phyloP scores from a whole-genome alignment of 352 stramenopile species.

The Phytophthora sojae region DNA sequence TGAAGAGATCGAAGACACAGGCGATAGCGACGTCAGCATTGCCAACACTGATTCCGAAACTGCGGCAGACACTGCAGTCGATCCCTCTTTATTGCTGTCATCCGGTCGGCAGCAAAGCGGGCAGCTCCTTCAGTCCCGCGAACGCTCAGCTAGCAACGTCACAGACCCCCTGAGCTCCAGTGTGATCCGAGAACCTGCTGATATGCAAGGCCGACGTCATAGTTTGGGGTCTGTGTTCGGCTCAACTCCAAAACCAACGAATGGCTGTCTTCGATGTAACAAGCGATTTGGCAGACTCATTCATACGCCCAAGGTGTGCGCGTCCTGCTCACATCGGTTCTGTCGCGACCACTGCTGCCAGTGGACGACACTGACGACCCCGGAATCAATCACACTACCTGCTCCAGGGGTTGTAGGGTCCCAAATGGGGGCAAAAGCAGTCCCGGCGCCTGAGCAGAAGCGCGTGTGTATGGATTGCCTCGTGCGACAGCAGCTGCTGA shows the following conservation, averaged over 20 bases:
- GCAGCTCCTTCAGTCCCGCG: conserved; percentile 6
- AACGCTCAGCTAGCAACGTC: conserved; percentile 27
- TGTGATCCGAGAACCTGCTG: conserved; percentile 12
- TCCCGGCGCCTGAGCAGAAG: conserved; percentile 10
- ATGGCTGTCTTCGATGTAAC: conserved; percentile 50
- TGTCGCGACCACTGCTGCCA: conserved; percentile 58
- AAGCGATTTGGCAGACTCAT: conserved; percentile 57
- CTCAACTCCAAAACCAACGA: conserved; percentile 10
- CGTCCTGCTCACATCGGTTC: conserved; percentile 57
- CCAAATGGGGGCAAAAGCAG: conserved; percentile 11
- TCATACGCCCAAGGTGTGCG: conserved; percentile 55
- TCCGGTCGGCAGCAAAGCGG: conserved; percentile 5
- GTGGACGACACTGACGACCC: conserved; percentile 25
- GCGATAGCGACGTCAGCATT: conserved; percentile 25
- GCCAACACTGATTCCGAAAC: conserved; percentile 26
- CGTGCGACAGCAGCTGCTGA: conserved; percentile 60
- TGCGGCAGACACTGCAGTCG: conserved; percentile 27
- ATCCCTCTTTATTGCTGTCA: conserved; percentile 20
- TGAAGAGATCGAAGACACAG: conserved; percentile 36
- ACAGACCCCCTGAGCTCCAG: conserved; percentile 30
- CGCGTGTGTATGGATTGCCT: conserved; percentile 63
- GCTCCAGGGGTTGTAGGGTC: conserved; percentile 6
- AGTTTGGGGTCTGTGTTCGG: conserved; percentile 28
- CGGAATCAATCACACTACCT: conserved; percentile 22
- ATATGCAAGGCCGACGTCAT: conserved; percentile 21